phyloP scores from a whole-genome alignment of 1,284 basidiomycete species.

The Moesziomyces sp. region DNA sequence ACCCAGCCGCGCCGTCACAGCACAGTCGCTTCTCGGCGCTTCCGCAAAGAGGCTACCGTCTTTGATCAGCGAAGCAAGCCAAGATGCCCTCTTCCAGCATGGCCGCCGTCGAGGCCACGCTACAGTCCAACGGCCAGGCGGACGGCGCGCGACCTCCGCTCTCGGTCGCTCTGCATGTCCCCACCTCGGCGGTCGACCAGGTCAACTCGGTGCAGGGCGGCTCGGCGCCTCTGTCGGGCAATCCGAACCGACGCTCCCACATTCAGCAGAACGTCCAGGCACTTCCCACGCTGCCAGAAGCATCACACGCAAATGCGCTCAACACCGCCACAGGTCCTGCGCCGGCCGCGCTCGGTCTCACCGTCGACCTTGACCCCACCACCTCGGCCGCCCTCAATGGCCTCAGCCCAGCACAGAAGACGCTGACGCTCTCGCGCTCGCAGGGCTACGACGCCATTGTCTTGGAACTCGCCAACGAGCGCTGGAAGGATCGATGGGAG shows the following conservation, averaged over 20 bases:
- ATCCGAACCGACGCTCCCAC: conserved; percentile 45
- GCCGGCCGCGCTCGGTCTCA: conserved; percentile 46
- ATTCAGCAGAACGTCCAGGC: conserved; percentile 37
- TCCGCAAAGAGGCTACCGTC: not conserved
- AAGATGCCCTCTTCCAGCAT: conserved; percentile 47
- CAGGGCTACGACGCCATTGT: conserved; percentile 74
- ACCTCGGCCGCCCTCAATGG: conserved; percentile 47
- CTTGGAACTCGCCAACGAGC: conserved; percentile 84
- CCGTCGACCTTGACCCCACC: conserved; percentile 38
- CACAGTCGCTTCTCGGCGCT: not conserved
- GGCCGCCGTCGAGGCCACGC: conserved; percentile 46
- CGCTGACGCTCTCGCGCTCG: conserved; percentile 40
- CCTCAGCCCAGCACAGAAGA: conserved; percentile 51
- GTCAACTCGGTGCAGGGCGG: conserved; percentile 25
- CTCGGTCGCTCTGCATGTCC: conserved; percentile 38
- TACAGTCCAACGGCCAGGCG: conserved; percentile 18
- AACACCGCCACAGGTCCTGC: conserved; percentile 53
- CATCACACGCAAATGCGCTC: conserved; percentile 63
- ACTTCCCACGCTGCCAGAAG: conserved; percentile 61
- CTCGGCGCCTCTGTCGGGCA: conserved; percentile 22
- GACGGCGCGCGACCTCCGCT: conserved; percentile 31
- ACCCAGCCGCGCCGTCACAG: not conserved
- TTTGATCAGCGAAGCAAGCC: not conserved
- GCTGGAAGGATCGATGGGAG: conserved; percentile 89
- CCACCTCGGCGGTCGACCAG: conserved; percentile 26